phyloP scores from a whole-genome alignment of 805 yeast species.

The Suhomyces prunicola region DNA sequence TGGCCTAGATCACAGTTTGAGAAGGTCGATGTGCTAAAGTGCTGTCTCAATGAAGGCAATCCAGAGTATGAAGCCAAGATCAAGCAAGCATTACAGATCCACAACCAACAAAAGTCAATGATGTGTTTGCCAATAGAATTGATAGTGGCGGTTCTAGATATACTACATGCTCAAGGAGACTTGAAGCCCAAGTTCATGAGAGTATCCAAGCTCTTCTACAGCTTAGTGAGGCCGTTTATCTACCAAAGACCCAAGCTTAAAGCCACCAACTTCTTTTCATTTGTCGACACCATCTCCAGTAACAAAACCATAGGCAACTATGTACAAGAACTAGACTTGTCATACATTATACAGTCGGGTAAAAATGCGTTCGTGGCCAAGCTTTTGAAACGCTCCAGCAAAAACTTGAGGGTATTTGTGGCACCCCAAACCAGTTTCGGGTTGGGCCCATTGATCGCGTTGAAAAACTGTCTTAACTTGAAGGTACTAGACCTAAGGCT shows the following conservation, averaged over 20 bases:
- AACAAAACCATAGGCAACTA: constrained; percentile 52
- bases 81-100: constrained; percentile 12
- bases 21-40: constrained; percentile 46
- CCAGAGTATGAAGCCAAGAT: constrained; percentile 17
- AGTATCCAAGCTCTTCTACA: constrained; percentile 61
- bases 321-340: constrained; percentile 67
- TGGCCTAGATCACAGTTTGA: constrained; percentile 54
- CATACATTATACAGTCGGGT: constrained; percentile 83
- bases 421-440: constrained; percentile 98
- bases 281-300: constrained; percentile 64
- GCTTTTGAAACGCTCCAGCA: constrained; percentile 71
- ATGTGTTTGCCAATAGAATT: constrained; percentile 38
- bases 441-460: constrained; percentile 77
- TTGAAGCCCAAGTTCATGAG: constrained; percentile 50
- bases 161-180: constrained; percentile 24
- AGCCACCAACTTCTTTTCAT: constrained; percentile 65
- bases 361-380: constrained; percentile 88
- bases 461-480: constrained; percentile 65
- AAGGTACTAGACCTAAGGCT: constrained; percentile 71
- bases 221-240: constrained; percentile 57
- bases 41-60: constrained; percentile 27
- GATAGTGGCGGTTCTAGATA: constrained; percentile 29
- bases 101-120: constrained; percentile 18
- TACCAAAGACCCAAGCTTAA: constrained; percentile 62
- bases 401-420: constrained; percentile 60